Evolutionary conservation across 192 early-diverging fungal genomes (phyloP).

Genomic region (Phycomyces blakesleeanus): DNA sequence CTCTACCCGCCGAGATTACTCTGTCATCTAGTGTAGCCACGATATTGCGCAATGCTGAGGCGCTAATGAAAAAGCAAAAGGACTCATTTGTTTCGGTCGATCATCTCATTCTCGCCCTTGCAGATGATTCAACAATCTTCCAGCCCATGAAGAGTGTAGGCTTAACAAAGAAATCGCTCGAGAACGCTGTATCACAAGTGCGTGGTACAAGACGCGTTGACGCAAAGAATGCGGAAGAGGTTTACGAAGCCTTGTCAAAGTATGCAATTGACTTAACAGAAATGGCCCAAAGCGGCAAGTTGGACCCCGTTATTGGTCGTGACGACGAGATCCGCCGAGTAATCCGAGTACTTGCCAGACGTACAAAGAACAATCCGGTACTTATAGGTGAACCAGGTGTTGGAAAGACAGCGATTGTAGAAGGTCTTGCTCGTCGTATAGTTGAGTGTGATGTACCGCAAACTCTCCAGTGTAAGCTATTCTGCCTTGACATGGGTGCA

Average conservation of each 20-base stretch:
- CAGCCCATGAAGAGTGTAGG: slow-evolving; percentile 63
- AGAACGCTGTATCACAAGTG: slow-evolving; percentile 66
- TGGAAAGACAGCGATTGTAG: slow-evolving; percentile 82
- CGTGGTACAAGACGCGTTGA: slow-evolving; percentile 80
- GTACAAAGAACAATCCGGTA: slow-evolving; percentile 75
- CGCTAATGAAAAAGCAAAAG: slow-evolving; percentile 77
- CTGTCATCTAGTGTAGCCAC: slow-evolving; percentile 56
- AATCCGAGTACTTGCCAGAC: slow-evolving; percentile 73
- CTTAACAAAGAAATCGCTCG: slow-evolving; percentile 62
- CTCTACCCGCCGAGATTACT: slow-evolving; percentile 70
- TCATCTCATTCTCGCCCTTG: slow-evolving; percentile 77
- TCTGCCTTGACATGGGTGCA: slow-evolving; percentile 93
- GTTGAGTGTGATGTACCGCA: slow-evolving; percentile 86
- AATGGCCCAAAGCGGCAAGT: slow-evolving; percentile 80
- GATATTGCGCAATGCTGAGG: slow-evolving; percentile 68
- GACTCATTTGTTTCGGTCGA: slow-evolving; percentile 85
- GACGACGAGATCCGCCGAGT: slow-evolving; percentile 94
- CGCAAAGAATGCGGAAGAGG: slow-evolving; percentile 80
- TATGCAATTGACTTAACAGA: slow-evolving; percentile 86
- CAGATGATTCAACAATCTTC: slow-evolving; percentile 57
- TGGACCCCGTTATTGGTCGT: slow-evolving; percentile 94
- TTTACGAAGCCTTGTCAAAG: slow-evolving; percentile 87
- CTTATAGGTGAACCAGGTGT: slow-evolving; percentile 76
- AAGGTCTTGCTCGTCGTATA: slow-evolving; percentile 93
- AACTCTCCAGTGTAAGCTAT: slow-evolving; percentile 79